Percentiles rank a stretch among this genome's conserved stretches.
phyloP scores from a whole-genome alignment of 352 stramenopile genomes.

The Pythium biforme region DNA sequence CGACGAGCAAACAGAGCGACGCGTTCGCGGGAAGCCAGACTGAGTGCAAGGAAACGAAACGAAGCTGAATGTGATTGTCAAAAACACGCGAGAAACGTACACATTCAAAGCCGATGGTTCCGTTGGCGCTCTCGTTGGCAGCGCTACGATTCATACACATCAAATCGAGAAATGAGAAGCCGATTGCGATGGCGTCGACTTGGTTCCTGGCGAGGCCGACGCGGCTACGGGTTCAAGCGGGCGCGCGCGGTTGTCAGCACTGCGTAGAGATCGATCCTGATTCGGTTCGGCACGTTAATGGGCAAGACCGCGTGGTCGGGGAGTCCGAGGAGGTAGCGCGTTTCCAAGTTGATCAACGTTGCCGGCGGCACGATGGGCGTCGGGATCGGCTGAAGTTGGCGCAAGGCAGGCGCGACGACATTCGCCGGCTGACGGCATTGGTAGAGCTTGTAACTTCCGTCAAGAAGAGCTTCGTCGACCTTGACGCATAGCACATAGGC shows the following conservation, averaged over 20 bases:
- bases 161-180: too few species aligned
- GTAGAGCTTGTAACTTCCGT: background rate
- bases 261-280: background rate
- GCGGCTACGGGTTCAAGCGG: background rate
- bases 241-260: background rate
- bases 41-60: too few species aligned
- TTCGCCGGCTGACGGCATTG: background rate
- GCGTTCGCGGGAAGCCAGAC: too few species aligned
- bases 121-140: too few species aligned
- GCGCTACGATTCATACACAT: too few species aligned
- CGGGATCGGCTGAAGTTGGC: background rate
- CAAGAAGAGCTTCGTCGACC: background rate
- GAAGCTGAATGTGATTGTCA: too few species aligned
- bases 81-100: too few species aligned
- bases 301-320: background rate
- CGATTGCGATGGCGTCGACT: too few species aligned
- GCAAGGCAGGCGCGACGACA: background rate
- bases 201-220: too few species aligned
- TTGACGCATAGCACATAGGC: background rate
- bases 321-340: background rate
- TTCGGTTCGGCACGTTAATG: background rate
- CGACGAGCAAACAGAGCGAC: too few species aligned
- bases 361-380: background rate
- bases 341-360: background rate
- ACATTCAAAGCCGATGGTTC: too few species aligned